Evolutionary conservation across 2,329 filamentous ascomycete species (phyloP), one percentile per base, ranked within the genome.

Genomic region (Trichoderma sp.): DNA sequence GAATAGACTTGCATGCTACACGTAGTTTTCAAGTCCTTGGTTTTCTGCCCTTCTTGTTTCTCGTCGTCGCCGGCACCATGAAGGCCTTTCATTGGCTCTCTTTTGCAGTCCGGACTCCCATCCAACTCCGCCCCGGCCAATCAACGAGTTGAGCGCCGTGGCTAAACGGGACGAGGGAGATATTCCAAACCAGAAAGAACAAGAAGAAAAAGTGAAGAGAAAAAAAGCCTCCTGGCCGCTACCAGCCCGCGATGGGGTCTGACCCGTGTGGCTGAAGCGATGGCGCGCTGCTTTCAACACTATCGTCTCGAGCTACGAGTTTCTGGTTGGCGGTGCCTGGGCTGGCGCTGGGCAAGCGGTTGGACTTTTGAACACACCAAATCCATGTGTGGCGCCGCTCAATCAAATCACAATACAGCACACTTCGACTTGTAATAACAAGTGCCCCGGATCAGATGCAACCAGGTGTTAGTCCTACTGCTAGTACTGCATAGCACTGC

Each of bases 251-350:
- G n/a, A 47, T 58, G 26, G 68, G 66, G 55, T 62, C 43, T 61
- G 61, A 43, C 50, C 59, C 55, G 61, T 53, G 68, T 71, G 68
- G 68, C 68, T 66, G 61, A 50, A 71, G 50, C 68, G 34, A 71
- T 47, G 68, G 62, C 61, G 68, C 32, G 57, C 43, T 55, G 39
- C 30, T 70, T 64, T 62, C 53, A n/a, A 36, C 20, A 65, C 68
- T 59, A 65, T 71, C 34, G 61, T 65, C 61, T 71, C 36, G 34
- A 43, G 59, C 59, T 58, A 64, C 9, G 7, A 17, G 30, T 30
- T n/a, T 47, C 67, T 62, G 15, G 67, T 69, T 69, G 67, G 28
- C 62, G 57, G 55, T 69, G 26, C 57, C 57, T 69, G 57, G 62
- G 39, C 39, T n/a, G 15, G 39, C 39, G 39, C 57, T 69, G 57